Percentiles rank a stretch among this genome's conserved stretches.
phyloP scores from a whole-genome alignment of 768 basidiomycete species.

The Crucibulum laeve region DNA sequence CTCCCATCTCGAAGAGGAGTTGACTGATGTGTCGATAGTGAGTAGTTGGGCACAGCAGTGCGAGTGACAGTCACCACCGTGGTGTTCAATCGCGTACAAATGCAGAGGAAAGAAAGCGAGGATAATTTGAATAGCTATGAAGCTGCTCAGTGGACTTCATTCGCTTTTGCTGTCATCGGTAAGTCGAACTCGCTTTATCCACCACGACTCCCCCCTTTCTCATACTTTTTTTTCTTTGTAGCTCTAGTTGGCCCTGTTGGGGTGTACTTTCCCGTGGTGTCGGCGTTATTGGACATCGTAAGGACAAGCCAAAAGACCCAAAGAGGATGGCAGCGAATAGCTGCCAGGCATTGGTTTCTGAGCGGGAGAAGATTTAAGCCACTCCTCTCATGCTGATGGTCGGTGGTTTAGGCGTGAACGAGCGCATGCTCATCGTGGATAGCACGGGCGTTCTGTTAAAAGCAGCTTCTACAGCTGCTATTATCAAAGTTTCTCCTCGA shows the following conservation, averaged over 20 bases:
- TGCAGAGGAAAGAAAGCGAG: slow-evolving; percentile 21
- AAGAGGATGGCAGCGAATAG: not conserved
- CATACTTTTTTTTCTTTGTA: too few relatives aligned
- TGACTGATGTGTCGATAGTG: not conserved
- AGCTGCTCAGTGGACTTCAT: slow-evolving; percentile 61
- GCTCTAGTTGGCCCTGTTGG: not conserved
- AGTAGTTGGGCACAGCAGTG: slow-evolving; percentile 61
- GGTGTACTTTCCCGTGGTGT: not conserved
- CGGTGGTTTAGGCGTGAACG: too few relatives aligned
- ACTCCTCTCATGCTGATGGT: too few relatives aligned
- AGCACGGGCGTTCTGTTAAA: too few relatives aligned
- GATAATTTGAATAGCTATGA: slow-evolving; percentile 46
- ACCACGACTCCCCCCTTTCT: not conserved
- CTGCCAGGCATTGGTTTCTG: too few relatives aligned
- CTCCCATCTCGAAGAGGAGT: not conserved
- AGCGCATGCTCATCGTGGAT: too few relatives aligned
- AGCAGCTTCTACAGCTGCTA: too few relatives aligned
- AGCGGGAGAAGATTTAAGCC: too few relatives aligned
- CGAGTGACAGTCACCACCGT: slow-evolving; percentile 73
- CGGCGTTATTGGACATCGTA: not conserved
- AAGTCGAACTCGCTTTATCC: slow-evolving; percentile 10
- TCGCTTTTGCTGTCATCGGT: slow-evolving; percentile 62
- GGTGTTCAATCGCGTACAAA: slow-evolving; percentile 55
- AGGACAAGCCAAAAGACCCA: not conserved
- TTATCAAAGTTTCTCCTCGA: too few relatives aligned